These are phyloP conservation scores for Pseudotulostoma volvatum DNA, from an alignment of 495 filamentous ascomycete genomes.

Conservation along the genomic window DNA sequence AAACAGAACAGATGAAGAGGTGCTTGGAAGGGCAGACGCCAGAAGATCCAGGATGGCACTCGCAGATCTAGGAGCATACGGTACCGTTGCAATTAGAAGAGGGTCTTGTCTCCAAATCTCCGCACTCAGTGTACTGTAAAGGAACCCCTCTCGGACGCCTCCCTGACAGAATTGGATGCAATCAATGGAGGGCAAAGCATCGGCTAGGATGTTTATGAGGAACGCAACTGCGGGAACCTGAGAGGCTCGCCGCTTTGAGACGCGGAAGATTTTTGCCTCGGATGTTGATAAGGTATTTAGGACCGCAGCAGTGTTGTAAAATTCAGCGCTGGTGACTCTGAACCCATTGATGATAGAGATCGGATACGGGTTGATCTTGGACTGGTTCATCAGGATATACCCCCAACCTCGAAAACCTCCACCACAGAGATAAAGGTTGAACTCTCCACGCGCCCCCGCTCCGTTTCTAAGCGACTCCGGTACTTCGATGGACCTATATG, in stretches of 20 bases:
- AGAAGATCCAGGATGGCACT: conserved; percentile 26
- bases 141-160: conserved; percentile 68
- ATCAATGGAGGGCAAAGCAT: conserved; percentile 51
- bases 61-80: conserved; percentile 29
- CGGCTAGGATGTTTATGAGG: conserved; percentile 53
- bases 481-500: conserved; percentile 41
- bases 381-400: conserved; percentile 57
- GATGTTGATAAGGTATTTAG: conserved; percentile 30
- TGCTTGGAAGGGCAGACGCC: conserved; percentile 25
- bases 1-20: conserved; percentile 8
- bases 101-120: conserved; percentile 47
- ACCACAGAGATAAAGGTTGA: conserved; percentile 71
- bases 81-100: conserved; percentile 39
- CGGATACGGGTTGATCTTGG: conserved; percentile 56
- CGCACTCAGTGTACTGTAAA: conserved; percentile 48
- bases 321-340: conserved; percentile 40
- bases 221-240: conserved; percentile 77
- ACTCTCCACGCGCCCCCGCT: conserved; percentile 32
- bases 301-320: conserved; percentile 44
- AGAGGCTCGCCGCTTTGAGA: conserved; percentile 61
- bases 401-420: conserved; percentile 88
- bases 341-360: conserved; percentile 78
- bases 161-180: conserved; percentile 70
- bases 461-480: conserved; percentile 31
- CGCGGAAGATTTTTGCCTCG: conserved; percentile 46